These are phyloP conservation scores for Malus hybrid DNA, from an alignment of 331 rosid species.

Conservation along the genomic window DNA sequence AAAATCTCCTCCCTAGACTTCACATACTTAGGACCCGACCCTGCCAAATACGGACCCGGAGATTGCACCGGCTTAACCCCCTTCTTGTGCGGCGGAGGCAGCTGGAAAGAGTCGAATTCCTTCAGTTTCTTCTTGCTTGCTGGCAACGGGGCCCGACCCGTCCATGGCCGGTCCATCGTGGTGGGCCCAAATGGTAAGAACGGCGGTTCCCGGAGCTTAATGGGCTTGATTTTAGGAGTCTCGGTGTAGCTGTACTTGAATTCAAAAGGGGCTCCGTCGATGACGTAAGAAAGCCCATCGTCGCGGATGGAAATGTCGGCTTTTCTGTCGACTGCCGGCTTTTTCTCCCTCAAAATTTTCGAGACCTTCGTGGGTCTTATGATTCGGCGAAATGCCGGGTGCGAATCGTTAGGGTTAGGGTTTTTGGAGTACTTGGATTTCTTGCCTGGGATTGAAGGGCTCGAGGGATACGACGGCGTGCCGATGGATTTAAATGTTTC, in stretches of 20 bases:
- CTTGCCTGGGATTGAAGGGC: slow-evolving; percentile 62
- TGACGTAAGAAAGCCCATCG: slow-evolving; percentile 50
- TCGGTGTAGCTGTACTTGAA: slow-evolving; percentile 95
- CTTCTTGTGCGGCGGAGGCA: slow-evolving; percentile 75
- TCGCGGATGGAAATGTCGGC: slow-evolving; percentile 47
- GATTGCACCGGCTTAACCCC: slow-evolving; percentile 83
- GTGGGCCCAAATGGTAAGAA: slow-evolving; percentile 68
- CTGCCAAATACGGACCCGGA: slow-evolving; percentile 74
- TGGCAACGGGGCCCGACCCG: slow-evolving; percentile 76
- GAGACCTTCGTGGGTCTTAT: slow-evolving; percentile 28
- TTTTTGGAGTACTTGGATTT: slow-evolving; percentile 52
- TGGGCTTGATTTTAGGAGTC: slow-evolving; percentile 70
- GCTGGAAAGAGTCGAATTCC: slow-evolving; percentile 77
- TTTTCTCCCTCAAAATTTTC: slow-evolving; percentile 17
- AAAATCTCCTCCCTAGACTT: slow-evolving; percentile 62
- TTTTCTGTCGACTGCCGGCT: slow-evolving; percentile 16
- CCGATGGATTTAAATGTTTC: slow-evolving; percentile 36
- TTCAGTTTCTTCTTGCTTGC: slow-evolving; percentile 66
- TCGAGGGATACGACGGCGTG: slow-evolving; percentile 69
- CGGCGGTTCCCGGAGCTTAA: slow-evolving; percentile 65
- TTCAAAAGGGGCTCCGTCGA: slow-evolving; percentile 74
- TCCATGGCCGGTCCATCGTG: slow-evolving; percentile 75
- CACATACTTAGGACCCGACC: slow-evolving; percentile 60
- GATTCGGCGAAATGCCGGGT: slow-evolving; percentile 46
- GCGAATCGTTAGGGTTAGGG: slow-evolving; percentile 35